A percentile compares a stretch with the other conserved stretches of the same genome.
Conservation (phyloP, 495 filamentous ascomycete genomes). For the Emericellopsis terricola region DNA sequence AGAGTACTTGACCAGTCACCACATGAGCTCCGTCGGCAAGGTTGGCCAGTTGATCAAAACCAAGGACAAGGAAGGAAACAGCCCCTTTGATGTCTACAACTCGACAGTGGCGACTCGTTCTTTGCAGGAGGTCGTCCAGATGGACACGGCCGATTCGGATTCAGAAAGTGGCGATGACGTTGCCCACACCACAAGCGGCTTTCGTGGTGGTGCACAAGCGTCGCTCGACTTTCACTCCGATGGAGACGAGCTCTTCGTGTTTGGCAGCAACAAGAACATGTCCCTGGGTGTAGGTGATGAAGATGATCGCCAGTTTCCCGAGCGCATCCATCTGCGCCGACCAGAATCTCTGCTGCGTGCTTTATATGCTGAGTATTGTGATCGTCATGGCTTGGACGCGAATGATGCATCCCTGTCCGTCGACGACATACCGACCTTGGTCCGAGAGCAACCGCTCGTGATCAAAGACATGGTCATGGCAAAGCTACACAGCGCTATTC, state of each 20-base stretch:
- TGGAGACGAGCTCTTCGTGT: conserved; percentile 79
- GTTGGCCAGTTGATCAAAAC: conserved; percentile 67
- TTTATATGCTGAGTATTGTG: conserved; percentile 44
- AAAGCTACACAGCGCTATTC: conserved; percentile 77
- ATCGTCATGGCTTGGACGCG: conserved; percentile 11
- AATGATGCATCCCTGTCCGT: conserved; percentile 14
- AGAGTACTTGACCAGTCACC: conserved; percentile 37
- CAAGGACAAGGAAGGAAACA: conserved; percentile 88
- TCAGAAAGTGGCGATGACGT: conserved; percentile 22
- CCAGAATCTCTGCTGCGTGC: conserved; percentile 58
- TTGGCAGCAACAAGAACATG: conserved; percentile 90
- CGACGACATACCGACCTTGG: conserved; percentile 43
- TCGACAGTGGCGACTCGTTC: conserved; percentile 51
- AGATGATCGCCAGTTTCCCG: conserved; percentile 85
- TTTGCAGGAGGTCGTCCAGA: conserved; percentile 14
- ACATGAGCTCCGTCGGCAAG: conserved; percentile 22
- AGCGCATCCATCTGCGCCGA: conserved; percentile 60
- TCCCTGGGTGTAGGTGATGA: conserved; percentile 83
- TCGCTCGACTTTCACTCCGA: too few species aligned
- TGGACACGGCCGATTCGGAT: conserved; percentile 13
- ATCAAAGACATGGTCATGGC: conserved; percentile 69
- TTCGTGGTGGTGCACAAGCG: too few species aligned
- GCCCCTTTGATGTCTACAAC: conserved; percentile 81
- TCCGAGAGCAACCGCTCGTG: conserved; percentile 49
- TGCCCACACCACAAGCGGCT: conserved; percentile 8